These are phyloP conservation scores for Erysimum cheiranthoides DNA, from an alignment of 345 rosid species.

Conservation along the genomic window DNA sequence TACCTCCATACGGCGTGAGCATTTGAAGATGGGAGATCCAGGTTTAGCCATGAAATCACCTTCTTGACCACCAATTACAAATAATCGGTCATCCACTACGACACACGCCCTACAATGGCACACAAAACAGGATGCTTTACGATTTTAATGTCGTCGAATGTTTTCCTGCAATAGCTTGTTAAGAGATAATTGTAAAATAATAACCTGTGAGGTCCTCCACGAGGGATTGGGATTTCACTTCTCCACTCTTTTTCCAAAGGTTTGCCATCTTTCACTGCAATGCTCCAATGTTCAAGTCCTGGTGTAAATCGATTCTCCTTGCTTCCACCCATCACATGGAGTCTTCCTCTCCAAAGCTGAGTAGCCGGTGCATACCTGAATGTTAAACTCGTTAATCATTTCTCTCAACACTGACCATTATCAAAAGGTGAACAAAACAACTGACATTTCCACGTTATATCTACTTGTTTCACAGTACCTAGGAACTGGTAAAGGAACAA, in stretches of 20 bases:
- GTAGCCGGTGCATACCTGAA: conserved; percentile 98
- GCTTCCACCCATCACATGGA: conserved; percentile 99
- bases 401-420: conserved; percentile 16
- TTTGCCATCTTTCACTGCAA: conserved; percentile 90
- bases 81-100: conserved; percentile 57
- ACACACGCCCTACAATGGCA: conserved; percentile 62
- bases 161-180: background rate
- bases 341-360: conserved; percentile 97
- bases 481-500: conserved; percentile 80
- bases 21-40: conserved; percentile 80
- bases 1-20: conserved; percentile 87
- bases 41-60: conserved; percentile 94
- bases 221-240: conserved; percentile 90
- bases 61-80: conserved; percentile 85
- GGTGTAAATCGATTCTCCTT: conserved; percentile 91
- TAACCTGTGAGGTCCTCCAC: conserved; percentile 99
- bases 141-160: background rate
- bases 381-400: background rate
- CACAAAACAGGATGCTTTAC: background rate
- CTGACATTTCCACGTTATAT: background rate
- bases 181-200: background rate
- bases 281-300: conserved; percentile 87
- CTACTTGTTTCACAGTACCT: conserved; percentile 55
- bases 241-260: conserved; percentile 86
- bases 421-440: background rate